Evolutionary conservation across 306 rosid genomes (phyloP), one percentile per base, ranked within the genome.

Genomic region (Begonia peltatifolia): DNA sequence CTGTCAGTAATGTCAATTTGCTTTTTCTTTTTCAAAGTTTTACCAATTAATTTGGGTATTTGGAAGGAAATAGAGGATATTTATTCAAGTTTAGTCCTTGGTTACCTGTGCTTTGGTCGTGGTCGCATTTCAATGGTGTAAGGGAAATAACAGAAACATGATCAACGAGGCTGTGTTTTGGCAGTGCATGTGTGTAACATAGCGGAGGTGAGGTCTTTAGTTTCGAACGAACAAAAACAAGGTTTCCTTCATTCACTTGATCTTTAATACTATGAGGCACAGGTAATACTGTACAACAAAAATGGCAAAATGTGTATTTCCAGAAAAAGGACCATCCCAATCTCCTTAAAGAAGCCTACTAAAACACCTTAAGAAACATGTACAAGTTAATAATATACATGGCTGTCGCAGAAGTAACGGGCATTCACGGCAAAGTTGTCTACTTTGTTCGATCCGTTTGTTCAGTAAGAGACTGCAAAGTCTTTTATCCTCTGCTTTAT

Each of bases 401-500:
- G 38, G 38, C 35, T 25, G 35, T 25, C 35, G 35, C 35, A 17
- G 18, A 17, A 17, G 18, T 17, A 17, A 17, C 18, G 18, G 18
- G 18, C 18, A 17, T 17, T 17, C 18, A 1, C 18, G 18, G 23
- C 38, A 30, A 9, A 30, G 38, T 30, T 7, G 38, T 6, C 38
- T 30, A 30, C 38, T 30, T 30, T 30, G 4, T 4, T 7, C 8
- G 38, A 30, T 71, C 73, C 78, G 20, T 68, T 81, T 70, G 71
- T 76, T 46, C 50, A 49, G 44, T 58, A 71, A 9, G 80, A 58
- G 46, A 46, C 18, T 14, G 74, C 81, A 56, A 67, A 92, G 55
- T 92, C 94, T 64, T 60, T 79, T 42, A 92, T 75, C 75, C 73
- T 79, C 66, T 53, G 77, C 76, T 92, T 92, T 14, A 79, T 66